Evolutionary conservation across 1,284 basidiomycete species (phyloP), one percentile per base, ranked within the genome.

Genomic region (Apiotrichum siamense): DNA sequence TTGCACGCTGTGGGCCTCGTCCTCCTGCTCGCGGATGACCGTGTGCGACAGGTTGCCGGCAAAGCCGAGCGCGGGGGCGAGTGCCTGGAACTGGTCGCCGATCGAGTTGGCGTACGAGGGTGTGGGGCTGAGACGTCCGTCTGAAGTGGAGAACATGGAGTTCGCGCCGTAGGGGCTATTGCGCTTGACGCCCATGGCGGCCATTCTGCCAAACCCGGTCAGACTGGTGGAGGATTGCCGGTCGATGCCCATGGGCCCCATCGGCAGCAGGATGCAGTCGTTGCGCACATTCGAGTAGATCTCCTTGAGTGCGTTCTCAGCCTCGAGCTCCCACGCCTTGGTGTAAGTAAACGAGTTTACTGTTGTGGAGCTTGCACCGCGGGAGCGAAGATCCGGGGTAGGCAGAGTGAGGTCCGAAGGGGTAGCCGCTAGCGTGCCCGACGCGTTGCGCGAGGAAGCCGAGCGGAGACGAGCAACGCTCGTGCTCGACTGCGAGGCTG

Each of bases 1-100:
- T 20, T 53, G 43, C 12, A 82, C 65, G 57, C 87, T 91, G 44
- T 81, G 79, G 43, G 82, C 80, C 64, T 96, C 91, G 65, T 96
- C 93, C 70, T 97, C 92, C 57, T 91, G 87, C 7, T 98, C 94
- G 23, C 85, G 83, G 67, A 98, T 97, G 69, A 97, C 97, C 1
- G 91, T 92, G 67, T 96, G 88, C 1, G 90, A 89, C 20, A 98
- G 79, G 54, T 94, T 97, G 51, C 87, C 93, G 3, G 91, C 94
- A 68, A 98, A 98, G 6, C 94, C 94, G 7, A 97, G 79, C 0
- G 89, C 83, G 0, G 88, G 86, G 0, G 84, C 80, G 44, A 88
- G 78, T 3, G 58, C 40, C 31, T 48, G 45, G 48, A 31, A 37
- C 27, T 53, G 24, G 61, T 92, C 89, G 65, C 87, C 81, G 7